Conservation (phyloP, 2,329 filamentous ascomycete species). For the Fusarium newnesense region DNA sequence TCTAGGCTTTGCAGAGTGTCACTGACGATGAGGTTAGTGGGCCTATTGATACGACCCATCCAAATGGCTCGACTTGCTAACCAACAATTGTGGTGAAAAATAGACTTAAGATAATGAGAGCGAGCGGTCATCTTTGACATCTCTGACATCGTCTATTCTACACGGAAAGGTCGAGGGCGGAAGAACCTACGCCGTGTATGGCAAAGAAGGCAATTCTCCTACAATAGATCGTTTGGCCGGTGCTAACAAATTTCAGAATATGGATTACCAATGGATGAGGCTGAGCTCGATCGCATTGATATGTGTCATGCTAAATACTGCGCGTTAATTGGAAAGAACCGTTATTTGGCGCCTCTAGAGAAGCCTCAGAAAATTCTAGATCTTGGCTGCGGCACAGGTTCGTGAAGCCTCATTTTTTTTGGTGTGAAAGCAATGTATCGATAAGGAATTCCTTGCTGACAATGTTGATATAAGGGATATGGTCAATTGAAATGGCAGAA, state of each 20-base stretch:
- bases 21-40: conserved; percentile 36
- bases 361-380: conserved; percentile 45
- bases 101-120: conserved; percentile 33
- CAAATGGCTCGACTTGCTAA: conserved; percentile 12
- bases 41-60: neutral
- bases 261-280: conserved; percentile 54
- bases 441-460: neutral
- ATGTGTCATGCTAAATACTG: conserved; percentile 52
- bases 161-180: conserved; percentile 45
- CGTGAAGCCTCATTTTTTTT: neutral
- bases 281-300: conserved; percentile 54
- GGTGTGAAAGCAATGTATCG: no score
- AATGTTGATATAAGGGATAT: conserved; percentile 32
- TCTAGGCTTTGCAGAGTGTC: conserved; percentile 21
- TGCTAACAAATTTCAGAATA: conserved; percentile 45
- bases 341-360: conserved; percentile 38
- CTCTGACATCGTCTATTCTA: conserved; percentile 44
- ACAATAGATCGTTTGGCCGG: no score
- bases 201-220: conserved; percentile 43
- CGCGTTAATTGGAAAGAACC: conserved; percentile 42
- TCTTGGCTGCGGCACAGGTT: conserved; percentile 47
- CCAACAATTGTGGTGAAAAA: neutral
- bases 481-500: conserved; percentile 53
- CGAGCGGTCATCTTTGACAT: conserved; percentile 34
- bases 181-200: conserved; percentile 50